These are phyloP conservation scores for Dactylorhiza incarnata DNA, from an alignment of 106 monocot genomes.

Conservation along the genomic window DNA sequence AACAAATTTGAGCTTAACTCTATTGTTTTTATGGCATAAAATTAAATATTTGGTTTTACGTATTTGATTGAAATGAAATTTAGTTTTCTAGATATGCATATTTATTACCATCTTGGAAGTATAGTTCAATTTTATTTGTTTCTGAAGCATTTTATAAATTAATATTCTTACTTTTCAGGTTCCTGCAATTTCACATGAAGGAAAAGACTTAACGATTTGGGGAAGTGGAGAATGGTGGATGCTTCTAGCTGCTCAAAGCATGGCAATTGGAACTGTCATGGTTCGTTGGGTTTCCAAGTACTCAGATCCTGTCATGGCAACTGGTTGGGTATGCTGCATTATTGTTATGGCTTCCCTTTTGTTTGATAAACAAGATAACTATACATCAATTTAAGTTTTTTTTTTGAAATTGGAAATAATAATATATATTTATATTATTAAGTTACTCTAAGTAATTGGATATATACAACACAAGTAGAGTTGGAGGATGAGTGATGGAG, in stretches of 20 bases:
- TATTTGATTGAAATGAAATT: not conserved
- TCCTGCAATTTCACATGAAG: slow-evolving; percentile 66
- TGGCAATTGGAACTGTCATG: slow-evolving; percentile 97
- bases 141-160: not conserved
- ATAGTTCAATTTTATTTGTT: not conserved
- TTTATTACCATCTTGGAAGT: not conserved
- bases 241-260: slow-evolving; percentile 99
- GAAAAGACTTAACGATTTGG: slow-evolving; percentile 56
- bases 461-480: too few relatives aligned
- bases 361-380: too few relatives aligned
- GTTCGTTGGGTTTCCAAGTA: slow-evolving; percentile 97
- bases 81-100: not conserved
- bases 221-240: slow-evolving; percentile 99
- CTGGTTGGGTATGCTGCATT: slow-evolving; percentile 77
- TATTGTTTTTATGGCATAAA: not conserved
- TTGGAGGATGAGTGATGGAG: too few relatives aligned
- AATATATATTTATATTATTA: too few relatives aligned
- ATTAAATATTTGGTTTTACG: not conserved
- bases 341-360: not conserved
- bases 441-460: too few relatives aligned
- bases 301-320: slow-evolving; percentile 98
- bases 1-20: not conserved
- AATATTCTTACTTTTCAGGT: slow-evolving; percentile 32
- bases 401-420: not conserved
- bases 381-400: not conserved